A percentile compares a stretch with the other conserved stretches of the same genome.
These are phyloP conservation scores for Paulownia fortunei DNA, from an alignment of 257 asterid species.

Conservation along the genomic window DNA sequence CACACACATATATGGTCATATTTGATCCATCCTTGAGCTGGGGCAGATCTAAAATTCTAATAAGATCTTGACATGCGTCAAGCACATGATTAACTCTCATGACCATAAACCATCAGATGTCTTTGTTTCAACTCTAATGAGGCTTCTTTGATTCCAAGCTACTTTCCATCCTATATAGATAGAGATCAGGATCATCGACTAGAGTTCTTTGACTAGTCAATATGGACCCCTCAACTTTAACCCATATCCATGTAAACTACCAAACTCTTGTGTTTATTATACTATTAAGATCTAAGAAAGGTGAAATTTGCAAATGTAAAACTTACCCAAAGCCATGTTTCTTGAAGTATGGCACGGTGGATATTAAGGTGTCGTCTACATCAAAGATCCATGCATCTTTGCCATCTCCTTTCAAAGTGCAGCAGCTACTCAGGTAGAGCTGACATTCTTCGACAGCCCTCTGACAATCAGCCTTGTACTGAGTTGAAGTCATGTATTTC, in stretches of 20 bases:
- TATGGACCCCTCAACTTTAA: background rate
- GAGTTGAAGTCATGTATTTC: slow-evolving; percentile 57
- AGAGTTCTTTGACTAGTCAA: too few relatives aligned
- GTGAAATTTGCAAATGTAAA: background rate
- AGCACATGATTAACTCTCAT: too few relatives aligned
- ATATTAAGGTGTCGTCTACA: slow-evolving; percentile 54
- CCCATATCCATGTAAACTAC: background rate
- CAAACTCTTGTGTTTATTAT: background rate
- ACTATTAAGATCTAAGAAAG: background rate
- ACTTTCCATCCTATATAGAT: too few relatives aligned
- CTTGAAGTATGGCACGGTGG: slow-evolving; percentile 54
- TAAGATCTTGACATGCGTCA: background rate
- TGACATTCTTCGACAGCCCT: slow-evolving; percentile 49
- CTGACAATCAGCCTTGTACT: slow-evolving; percentile 44
- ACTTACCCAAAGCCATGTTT: slow-evolving; percentile 48
- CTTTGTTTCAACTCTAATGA: background rate
- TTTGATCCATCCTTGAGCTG: background rate
- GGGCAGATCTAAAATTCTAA: too few relatives aligned
- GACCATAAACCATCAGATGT: background rate
- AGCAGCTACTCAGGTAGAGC: slow-evolving; percentile 38
- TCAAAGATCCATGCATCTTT: slow-evolving; percentile 64
- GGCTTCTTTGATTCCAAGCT: too few relatives aligned
- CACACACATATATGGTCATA: too few relatives aligned
- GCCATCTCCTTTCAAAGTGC: slow-evolving; percentile 44
- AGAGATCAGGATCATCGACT: background rate